A percentile compares a stretch with the other conserved stretches of the same genome.
Conservation (phyloP, 768 basidiomycete genomes). For the Suillus occidentalis region DNA sequence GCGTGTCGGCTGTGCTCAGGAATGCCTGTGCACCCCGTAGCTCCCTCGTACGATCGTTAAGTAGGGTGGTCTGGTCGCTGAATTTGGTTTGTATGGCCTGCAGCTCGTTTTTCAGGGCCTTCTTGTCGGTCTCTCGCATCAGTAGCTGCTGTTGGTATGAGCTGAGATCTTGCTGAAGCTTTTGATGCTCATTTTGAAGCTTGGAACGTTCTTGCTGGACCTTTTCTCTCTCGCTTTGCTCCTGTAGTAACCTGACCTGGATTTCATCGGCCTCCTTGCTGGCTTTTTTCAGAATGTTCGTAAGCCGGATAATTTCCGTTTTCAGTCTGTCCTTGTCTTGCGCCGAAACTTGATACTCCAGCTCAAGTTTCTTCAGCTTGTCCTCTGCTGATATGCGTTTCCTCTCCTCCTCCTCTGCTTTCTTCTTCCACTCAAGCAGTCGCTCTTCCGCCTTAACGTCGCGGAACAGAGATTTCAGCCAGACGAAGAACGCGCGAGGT, state of each 20-base stretch:
- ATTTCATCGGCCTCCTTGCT: conserved; percentile 14
- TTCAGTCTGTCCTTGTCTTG: conserved; percentile 23
- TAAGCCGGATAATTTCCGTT: conserved; percentile 19
- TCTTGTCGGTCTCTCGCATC: conserved; percentile 24
- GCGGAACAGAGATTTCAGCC: not conserved
- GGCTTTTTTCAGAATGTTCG: conserved; percentile 5
- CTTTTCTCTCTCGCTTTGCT: conserved; percentile 16
- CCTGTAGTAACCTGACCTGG: conserved; percentile 20
- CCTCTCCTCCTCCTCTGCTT: conserved; percentile 22
- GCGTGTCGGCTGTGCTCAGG: conserved; percentile 42
- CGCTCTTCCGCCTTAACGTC: not conserved
- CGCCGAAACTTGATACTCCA: not conserved
- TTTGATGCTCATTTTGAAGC: conserved; percentile 13
- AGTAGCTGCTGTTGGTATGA: conserved; percentile 24
- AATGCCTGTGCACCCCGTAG: conserved; percentile 43
- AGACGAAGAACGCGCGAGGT: not conserved
- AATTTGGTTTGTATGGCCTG: conserved; percentile 25
- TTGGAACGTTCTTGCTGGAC: conserved; percentile 20
- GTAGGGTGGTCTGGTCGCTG: conserved; percentile 30
- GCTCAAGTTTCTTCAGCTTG: conserved; percentile 19
- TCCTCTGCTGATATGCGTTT: conserved; percentile 15
- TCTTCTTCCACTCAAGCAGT: conserved; percentile 12
- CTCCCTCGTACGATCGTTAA: conserved; percentile 38
- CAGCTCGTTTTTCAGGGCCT: conserved; percentile 27
- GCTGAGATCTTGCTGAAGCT: conserved; percentile 16